Conservation (phyloP, 345 rosid species). For the Camelina laxa region DNA sequence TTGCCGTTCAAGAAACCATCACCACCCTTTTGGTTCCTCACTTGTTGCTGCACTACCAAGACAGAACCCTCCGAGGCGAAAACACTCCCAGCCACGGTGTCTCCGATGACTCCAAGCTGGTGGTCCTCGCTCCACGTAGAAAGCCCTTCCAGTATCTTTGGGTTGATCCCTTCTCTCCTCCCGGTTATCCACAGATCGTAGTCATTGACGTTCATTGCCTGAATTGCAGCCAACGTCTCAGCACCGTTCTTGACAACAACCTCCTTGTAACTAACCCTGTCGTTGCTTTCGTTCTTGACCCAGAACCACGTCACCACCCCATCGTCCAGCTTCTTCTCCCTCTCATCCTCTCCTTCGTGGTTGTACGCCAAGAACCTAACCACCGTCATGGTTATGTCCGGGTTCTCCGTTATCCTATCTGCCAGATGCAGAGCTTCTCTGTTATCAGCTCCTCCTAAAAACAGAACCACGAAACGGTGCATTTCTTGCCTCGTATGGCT, state of each 20-base stretch:
- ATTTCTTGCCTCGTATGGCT: conserved; percentile 23
- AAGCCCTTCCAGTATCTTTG: conserved; percentile 62
- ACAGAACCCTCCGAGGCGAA: conserved; percentile 61
- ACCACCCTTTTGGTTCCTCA: conserved; percentile 46
- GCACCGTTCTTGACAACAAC: conserved; percentile 70
- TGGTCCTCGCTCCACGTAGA: conserved; percentile 59
- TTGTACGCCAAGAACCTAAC: conserved; percentile 61
- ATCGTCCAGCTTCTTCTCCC: conserved; percentile 77
- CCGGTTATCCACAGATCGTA: conserved; percentile 81
- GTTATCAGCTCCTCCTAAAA: conserved; percentile 79
- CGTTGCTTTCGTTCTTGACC: conserved; percentile 68
- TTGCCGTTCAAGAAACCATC: conserved; percentile 44
- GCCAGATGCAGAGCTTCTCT: conserved; percentile 73
- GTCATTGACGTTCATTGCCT: conserved; percentile 49
- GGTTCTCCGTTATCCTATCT: conserved; percentile 57
- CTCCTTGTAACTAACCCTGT: conserved; percentile 61
- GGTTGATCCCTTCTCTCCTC: conserved; percentile 65
- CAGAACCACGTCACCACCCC: conserved; percentile 78
- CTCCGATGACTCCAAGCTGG: conserved; percentile 70
- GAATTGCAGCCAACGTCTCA: conserved; percentile 68
- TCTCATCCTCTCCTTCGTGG: conserved; percentile 59
- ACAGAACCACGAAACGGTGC: conserved; percentile 51
- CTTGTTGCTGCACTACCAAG: conserved; percentile 75
- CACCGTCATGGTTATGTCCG: conserved; percentile 51
- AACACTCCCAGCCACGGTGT: conserved; percentile 56